Base-by-base conservation (phyloP, 1,139 yeast species). In the Zygotorulaspora mrakii region DNA sequence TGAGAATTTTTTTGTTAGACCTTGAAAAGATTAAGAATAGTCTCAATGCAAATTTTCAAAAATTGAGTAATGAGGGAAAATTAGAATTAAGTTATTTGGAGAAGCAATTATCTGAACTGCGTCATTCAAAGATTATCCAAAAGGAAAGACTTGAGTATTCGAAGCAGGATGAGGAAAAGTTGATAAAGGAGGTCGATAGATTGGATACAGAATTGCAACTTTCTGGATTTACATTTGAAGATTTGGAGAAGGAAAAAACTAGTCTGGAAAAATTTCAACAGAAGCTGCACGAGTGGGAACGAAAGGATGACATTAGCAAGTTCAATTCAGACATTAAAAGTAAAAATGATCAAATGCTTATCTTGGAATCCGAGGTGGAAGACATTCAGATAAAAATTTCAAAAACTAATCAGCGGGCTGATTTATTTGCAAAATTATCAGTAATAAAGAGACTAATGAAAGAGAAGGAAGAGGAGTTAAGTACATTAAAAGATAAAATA, bases 401-500 rank as follows among this genome's bases (percentile, higher is more conserved):
- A 4, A 60, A 66, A 12, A 71, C 75, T 11, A 79, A 76, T 49
- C 72, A 73, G 46, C 82, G 78, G 53, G 70, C 84, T 1, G 91
- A 79, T 38, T 53, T 73, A 2, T 65, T 74, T 44, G 79, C 84
- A 0, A 76, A 72, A 49, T 53, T 76, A 2, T 65, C 70, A 0
- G 57, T 77, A 27, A 53, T 79, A 11, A 54, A 61, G 17, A 40
- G 46, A 1, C 52, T 60, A 2, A 31, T 65, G 3, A 38, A 45
- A 0, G 38, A 43, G 1, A 49, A 55, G 8, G 17, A 38, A 6
- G 18, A 33, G 0, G 49, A 54, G 9, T 14, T 58, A 2, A 35
- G 43, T 1, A 33, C 42, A 2, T 42, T 55, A 1, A 37, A 53
- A 2, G 25, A 35, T 2, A 45, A 33, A 2, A 48, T 61, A 20